Conservation (phyloP, 768 basidiomycete species). For the Hericium rajendrae region DNA sequence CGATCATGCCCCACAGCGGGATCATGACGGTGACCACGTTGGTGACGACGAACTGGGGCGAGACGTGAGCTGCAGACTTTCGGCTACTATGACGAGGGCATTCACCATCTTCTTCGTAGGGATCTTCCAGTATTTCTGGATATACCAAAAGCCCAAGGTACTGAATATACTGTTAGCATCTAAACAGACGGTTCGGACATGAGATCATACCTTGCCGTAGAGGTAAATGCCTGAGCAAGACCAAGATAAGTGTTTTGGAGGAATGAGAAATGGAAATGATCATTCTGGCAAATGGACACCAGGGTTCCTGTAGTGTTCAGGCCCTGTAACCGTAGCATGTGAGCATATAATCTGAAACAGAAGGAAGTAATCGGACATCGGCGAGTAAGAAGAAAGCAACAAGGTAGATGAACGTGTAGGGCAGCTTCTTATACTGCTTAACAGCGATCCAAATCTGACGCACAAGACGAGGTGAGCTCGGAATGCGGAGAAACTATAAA, state of each 20-base stretch:
- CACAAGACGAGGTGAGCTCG: background rate
- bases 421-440: constrained; percentile 69
- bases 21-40: constrained; percentile 71
- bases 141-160: constrained; percentile 75
- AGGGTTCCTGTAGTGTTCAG: constrained; percentile 74
- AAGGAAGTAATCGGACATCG: constrained; percentile 37
- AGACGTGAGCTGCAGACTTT: background rate
- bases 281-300: constrained; percentile 68
- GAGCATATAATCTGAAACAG: background rate
- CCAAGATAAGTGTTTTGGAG: constrained; percentile 74
- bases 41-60: constrained; percentile 56
- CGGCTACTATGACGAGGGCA: background rate
- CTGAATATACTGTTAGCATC: constrained; percentile 19
- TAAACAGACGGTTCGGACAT: too few species aligned
- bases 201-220: constrained; percentile 31
- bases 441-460: constrained; percentile 64
- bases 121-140: constrained; percentile 72
- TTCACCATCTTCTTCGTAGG: constrained; percentile 72
- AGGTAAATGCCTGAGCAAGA: constrained; percentile 65
- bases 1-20: constrained; percentile 81
- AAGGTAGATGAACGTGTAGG: constrained; percentile 76
- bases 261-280: constrained; percentile 76
- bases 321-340: constrained; percentile 34
- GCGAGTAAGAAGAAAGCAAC: constrained; percentile 71
- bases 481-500: background rate